Evolutionary conservation across 176 grass and related monocot genomes (phyloP).

Genomic region (Carex kokanica): DNA sequence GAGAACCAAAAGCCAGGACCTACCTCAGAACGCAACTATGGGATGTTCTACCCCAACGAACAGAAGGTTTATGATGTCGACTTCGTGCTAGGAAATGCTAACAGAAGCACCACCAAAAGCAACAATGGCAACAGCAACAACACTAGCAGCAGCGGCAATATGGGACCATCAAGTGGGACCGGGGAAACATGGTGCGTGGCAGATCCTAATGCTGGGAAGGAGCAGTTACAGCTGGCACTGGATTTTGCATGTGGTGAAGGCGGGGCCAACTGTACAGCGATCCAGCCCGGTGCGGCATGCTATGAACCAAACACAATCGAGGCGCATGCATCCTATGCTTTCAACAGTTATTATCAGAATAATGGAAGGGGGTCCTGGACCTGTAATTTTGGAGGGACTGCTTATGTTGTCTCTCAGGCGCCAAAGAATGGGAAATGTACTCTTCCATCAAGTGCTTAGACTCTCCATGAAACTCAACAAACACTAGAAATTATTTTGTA

Average conservation of each 20-base stretch:
- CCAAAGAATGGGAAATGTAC: conserved; percentile 14
- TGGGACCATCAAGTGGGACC: conserved; percentile 29
- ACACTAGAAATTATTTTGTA: background rate
- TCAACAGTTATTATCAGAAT: conserved; percentile 28
- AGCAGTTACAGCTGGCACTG: conserved; percentile 52
- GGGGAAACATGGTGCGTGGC: conserved; percentile 87
- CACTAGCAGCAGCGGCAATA: conserved; percentile 13
- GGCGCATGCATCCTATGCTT: conserved; percentile 51
- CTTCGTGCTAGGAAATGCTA: conserved; percentile 53
- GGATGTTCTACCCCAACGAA: conserved; percentile 84
- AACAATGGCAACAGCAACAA: background rate
- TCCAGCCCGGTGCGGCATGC: conserved; percentile 80
- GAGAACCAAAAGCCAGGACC: conserved; percentile 94
- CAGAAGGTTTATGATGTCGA: conserved; percentile 85
- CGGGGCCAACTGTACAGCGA: conserved; percentile 65
- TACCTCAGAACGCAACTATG: conserved; percentile 83
- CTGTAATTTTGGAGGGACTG: conserved; percentile 19
- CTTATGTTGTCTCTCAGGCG: conserved; percentile 6
- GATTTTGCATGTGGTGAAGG: conserved; percentile 85
- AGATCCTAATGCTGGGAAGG: conserved; percentile 44
- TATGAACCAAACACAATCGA: conserved; percentile 78
- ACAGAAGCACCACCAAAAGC: conserved; percentile 3
- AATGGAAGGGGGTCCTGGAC: conserved; percentile 16
- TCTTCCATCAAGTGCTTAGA: conserved; percentile 3
- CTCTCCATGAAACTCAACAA: background rate